Conservation (phyloP, 306 rosid species). For the Dicorynia guianensis region DNA sequence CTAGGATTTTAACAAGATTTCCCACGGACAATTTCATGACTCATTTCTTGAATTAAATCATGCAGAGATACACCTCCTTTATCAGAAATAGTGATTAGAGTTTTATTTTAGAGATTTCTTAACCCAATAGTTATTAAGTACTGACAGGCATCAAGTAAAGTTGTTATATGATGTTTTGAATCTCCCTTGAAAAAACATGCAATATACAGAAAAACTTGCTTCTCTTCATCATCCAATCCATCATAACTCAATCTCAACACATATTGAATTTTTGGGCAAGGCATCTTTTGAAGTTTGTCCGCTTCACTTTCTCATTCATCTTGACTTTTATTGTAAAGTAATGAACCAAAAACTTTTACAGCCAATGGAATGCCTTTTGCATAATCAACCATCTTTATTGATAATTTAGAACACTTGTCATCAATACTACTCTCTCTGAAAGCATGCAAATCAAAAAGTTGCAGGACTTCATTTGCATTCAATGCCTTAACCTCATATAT, state of each 20-base stretch:
- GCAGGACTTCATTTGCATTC: constrained; percentile 3
- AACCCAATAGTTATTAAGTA: constrained; percentile 33
- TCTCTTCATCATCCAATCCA: constrained; percentile 41
- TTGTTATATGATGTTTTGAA: background rate
- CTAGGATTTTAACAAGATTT: background rate
- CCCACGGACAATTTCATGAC: background rate
- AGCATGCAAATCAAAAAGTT: constrained; percentile 39
- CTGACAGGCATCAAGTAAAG: constrained; percentile 39
- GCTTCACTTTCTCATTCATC: constrained; percentile 43
- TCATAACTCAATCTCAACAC: constrained; percentile 42
- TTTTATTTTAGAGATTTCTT: constrained; percentile 36
- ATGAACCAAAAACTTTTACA: constrained; percentile 44
- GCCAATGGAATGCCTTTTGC: constrained; percentile 46
- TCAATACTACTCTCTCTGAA: constrained; percentile 18
- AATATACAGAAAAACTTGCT: constrained; percentile 36
- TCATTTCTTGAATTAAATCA: constrained; percentile 24
- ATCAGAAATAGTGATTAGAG: constrained; percentile 23
- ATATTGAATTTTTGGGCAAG: constrained; percentile 20
- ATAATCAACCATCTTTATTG: constrained; percentile 34
- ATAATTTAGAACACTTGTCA: constrained; percentile 34
- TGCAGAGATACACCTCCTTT: too few relatives aligned
- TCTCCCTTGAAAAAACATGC: constrained; percentile 39
- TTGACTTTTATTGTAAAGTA: constrained; percentile 25
- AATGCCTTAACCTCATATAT: constrained; percentile 39
- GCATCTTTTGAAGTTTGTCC: constrained; percentile 38